Evolutionary conservation across 768 basidiomycete species (phyloP).

Genomic region (Lentinula aciculospora): DNA sequence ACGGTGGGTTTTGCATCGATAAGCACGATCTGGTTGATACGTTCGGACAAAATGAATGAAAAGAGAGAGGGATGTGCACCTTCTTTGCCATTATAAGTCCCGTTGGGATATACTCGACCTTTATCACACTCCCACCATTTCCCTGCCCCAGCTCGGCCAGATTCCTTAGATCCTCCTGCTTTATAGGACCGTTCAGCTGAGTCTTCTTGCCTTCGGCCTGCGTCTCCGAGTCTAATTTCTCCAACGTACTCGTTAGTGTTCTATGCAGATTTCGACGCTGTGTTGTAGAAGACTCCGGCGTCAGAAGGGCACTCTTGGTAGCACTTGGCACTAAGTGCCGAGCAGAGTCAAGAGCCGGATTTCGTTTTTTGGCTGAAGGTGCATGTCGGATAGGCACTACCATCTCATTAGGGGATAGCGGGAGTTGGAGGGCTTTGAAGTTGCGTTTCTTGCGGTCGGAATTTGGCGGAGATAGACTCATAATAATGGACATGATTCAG

Average conservation of each 20-base stretch:
- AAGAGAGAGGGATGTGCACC: constrained; percentile 32
- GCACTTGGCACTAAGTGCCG: neutral
- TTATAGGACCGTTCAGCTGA: constrained; percentile 55
- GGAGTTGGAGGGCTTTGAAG: constrained; percentile 79
- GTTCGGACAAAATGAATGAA: neutral
- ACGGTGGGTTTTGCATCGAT: constrained; percentile 96
- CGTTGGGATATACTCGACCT: constrained; percentile 91
- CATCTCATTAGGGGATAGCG: neutral
- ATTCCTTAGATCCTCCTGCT: constrained; percentile 87
- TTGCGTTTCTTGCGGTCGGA: constrained; percentile 40
- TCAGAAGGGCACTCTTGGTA: constrained; percentile 39
- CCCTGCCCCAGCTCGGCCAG: constrained; percentile 90
- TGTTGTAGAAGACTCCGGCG: constrained; percentile 42
- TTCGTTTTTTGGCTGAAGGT: neutral
- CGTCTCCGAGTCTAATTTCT: constrained; percentile 57
- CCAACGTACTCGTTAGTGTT: constrained; percentile 79
- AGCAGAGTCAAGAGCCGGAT: neutral
- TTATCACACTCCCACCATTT: constrained; percentile 96
- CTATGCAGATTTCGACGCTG: constrained; percentile 73
- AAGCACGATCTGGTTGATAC: constrained; percentile 74
- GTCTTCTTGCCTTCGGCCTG: constrained; percentile 17
- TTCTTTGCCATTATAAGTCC: constrained; percentile 97
- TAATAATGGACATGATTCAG: neutral
- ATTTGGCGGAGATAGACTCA: neutral
- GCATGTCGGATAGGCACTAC: neutral